phyloP scores from a whole-genome alignment of 1,139 yeast genomes.

The Zygoascus meyerae region DNA sequence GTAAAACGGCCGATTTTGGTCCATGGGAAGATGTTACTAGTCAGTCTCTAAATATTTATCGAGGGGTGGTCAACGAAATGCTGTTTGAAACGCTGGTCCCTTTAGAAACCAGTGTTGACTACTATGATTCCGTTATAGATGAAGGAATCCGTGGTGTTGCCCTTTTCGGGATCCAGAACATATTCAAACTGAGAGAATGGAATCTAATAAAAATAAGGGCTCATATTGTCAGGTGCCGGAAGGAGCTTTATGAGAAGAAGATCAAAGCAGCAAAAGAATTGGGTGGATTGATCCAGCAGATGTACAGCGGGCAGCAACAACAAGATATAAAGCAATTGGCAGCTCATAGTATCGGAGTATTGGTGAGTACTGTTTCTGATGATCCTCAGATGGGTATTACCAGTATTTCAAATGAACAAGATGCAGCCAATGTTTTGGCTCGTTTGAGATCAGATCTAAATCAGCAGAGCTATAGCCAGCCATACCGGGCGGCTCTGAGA shows the following conservation, averaged over 20 bases:
- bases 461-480: not conserved
- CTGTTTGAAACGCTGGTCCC: conserved; percentile 6
- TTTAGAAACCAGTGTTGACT: conserved; percentile 2
- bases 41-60: conserved; percentile 5
- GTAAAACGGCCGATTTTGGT: conserved; percentile 4
- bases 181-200: conserved; percentile 9
- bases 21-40: conserved; percentile 7
- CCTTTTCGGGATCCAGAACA: conserved; percentile 7
- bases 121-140: conserved; percentile 8
- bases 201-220: not conserved
- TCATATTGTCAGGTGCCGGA: conserved; percentile 6
- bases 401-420: not conserved
- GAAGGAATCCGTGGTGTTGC: conserved; percentile 4
- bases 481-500: not conserved
- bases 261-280: conserved; percentile 5
- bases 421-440: not conserved
- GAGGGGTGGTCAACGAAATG: conserved; percentile 3
- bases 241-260: conserved; percentile 6
- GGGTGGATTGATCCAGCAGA: conserved; percentile 6
- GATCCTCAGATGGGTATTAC: too few relatives aligned
- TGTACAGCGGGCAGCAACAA: not conserved
- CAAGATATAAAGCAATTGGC: not conserved
- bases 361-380: not conserved
- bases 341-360: not conserved
- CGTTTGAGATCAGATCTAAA: not conserved